Base-by-base conservation (phyloP, 345 rosid species). In the Barbarea vulgaris region DNA sequence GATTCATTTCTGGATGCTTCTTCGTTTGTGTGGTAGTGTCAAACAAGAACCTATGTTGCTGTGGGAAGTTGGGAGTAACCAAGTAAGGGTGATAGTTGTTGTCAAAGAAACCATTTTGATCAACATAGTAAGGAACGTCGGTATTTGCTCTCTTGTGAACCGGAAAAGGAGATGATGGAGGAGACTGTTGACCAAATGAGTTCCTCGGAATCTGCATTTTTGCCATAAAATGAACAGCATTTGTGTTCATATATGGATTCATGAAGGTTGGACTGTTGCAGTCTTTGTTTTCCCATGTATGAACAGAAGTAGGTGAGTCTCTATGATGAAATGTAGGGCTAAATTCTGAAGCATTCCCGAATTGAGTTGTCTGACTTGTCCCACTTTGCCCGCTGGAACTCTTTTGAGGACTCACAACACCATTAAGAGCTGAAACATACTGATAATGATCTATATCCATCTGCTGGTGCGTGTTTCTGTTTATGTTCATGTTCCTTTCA, bases 341-440 rank as follows among this genome's bases (percentile, higher is more conserved):
- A 74, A 78, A 74, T 52, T 85, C 89, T 48, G 86, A 86, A 75
- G 84, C 71, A 52, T 68, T 86, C 53, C 86, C 86, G 17, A 82
- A 66, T 34, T 79, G 88, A 61, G 73, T 85, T 24, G 84, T 70
- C 70, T 82, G 87, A 69, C 83, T 83, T 3, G 85, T 74, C 74
- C 81, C 72, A 56, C 83, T 77, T 52, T 84, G 88, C 10, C 85
- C 89, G 13, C 82, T 81, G 36, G 79, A 74, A 75, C 83, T 87
- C 76, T 83, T 86, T 34, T 53, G 83, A 52, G 86, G 81, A 78
- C 87, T 87, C 15, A 19, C 67, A 73, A 91, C 78, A 63, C 91
- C 86, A 68, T 93, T 91, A 46, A 88, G 84, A 65, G 97, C 96
- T 44, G 82, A 81, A 66, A 88, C 87, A 69, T 86, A 89, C 14